A percentile compares a stretch with the other conserved stretches of the same genome.
Conservation (phyloP, 371 early-diverging fungal genomes). For the Capillidium heterosporum region DNA sequence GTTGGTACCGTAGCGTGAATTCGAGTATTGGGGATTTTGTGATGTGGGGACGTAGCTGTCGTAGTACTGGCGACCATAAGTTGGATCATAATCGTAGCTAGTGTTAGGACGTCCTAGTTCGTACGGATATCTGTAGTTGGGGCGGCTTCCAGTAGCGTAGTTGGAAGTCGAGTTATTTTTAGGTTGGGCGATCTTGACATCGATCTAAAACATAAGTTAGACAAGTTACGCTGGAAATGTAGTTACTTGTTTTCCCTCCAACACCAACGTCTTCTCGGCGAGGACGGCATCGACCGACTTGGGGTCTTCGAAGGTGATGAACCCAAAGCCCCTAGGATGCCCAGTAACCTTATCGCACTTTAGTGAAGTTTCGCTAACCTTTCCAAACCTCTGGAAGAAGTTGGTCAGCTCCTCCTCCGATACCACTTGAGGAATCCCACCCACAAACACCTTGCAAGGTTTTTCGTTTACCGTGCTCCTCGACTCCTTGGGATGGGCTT, state of each 20-base stretch:
- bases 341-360: conserved; percentile 64
- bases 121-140: no score
- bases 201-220: conserved; percentile 20
- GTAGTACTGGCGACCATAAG: no score
- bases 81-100: no score
- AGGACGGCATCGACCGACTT: conserved; percentile 39
- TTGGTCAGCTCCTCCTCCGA: conserved; percentile 64
- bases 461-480: conserved; percentile 26
- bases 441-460: conserved; percentile 80
- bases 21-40: no score
- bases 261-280: conserved; percentile 22
- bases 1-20: no score
- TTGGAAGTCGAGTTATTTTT: no score
- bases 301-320: conserved; percentile 52
- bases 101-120: no score
- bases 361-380: conserved; percentile 49
- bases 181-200: conserved; percentile 47
- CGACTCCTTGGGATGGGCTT: conserved; percentile 63
- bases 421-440: conserved; percentile 63
- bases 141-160: no score
- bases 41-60: no score
- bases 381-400: conserved; percentile 56
- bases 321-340: conserved; percentile 62
- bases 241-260: conserved; percentile 34
- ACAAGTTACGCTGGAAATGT: not conserved